Conservation (phyloP, 805 yeast species). For the Soucietia sequanensis region DNA sequence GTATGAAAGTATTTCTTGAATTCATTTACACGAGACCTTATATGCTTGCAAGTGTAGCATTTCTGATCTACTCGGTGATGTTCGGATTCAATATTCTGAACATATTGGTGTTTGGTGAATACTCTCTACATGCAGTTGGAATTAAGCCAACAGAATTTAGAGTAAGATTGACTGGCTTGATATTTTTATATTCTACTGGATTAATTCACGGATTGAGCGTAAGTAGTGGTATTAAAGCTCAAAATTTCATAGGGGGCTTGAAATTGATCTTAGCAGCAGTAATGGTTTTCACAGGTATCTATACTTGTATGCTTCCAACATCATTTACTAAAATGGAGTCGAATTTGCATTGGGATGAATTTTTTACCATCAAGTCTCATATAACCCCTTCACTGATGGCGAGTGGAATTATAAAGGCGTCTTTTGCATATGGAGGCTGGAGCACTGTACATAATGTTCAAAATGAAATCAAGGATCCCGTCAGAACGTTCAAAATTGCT, state of each 20-base stretch:
- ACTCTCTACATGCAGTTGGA: constrained; percentile 47
- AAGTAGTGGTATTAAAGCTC: constrained; percentile 56
- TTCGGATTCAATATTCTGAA: constrained; percentile 58
- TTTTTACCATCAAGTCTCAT: constrained; percentile 29
- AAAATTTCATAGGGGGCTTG: constrained; percentile 60
- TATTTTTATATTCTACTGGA: constrained; percentile 26
- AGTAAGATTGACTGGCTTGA: constrained; percentile 31
- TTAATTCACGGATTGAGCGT: constrained; percentile 59
- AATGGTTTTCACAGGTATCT: constrained; percentile 58
- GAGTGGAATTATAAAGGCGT: constrained; percentile 55
- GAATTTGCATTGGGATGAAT: constrained; percentile 32
- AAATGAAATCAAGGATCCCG: constrained; percentile 61
- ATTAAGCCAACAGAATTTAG: constrained; percentile 35
- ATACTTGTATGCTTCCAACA: constrained; percentile 51
- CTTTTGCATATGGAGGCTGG: constrained; percentile 66
- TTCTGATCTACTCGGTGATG: constrained; percentile 47
- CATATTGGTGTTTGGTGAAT: constrained; percentile 62
- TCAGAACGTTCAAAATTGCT: constrained; percentile 55
- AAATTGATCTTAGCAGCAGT: constrained; percentile 54
- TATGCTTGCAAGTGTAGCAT: constrained; percentile 51
- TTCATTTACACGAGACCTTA: constrained; percentile 61
- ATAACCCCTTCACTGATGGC: constrained; percentile 48
- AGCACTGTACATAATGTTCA: constrained; percentile 58
- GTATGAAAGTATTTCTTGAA: constrained; percentile 70
- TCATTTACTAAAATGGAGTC: constrained; percentile 43